These are phyloP conservation scores for Rhodotorula mucilaginosa DNA, from an alignment of 1,284 basidiomycete genomes.

Conservation along the genomic window DNA sequence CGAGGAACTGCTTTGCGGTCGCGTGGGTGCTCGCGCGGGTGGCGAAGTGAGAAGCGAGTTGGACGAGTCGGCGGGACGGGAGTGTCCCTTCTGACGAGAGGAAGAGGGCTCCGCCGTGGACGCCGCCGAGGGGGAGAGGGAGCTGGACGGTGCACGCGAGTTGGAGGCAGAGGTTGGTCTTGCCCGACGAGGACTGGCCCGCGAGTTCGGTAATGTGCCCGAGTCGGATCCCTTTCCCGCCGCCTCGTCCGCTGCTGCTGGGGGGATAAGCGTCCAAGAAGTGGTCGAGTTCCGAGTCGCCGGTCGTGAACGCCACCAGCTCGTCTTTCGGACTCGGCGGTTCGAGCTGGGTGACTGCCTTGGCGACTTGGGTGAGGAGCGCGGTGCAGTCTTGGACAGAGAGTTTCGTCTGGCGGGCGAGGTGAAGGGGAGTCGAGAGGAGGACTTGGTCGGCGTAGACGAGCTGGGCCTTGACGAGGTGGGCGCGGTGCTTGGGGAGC, in stretches of 20 bases:
- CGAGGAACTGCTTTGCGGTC: constrained; percentile 19
- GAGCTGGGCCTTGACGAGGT: constrained; percentile 16
- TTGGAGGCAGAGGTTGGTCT: constrained; percentile 38
- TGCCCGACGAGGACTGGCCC: constrained; percentile 36
- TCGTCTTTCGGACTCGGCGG: neutral
- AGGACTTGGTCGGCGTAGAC: constrained; percentile 34
- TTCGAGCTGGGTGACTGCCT: constrained; percentile 1
- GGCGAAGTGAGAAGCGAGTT: constrained; percentile 15
- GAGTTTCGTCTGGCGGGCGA: constrained; percentile 19
- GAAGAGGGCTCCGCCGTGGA: constrained; percentile 30
- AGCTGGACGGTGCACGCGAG: constrained; percentile 28
- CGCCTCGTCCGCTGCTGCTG: constrained; percentile 13
- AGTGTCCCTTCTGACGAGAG: constrained; percentile 38
- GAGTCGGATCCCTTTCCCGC: constrained; percentile 6
- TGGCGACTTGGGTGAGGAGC: constrained; percentile 21
- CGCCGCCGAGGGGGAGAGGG: constrained; percentile 12
- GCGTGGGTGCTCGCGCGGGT: too few relatives aligned
- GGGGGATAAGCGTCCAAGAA: constrained; percentile 16
- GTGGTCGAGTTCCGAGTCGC: constrained; percentile 24
- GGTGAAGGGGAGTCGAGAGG: constrained; percentile 13
- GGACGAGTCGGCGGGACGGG: constrained; percentile 27
- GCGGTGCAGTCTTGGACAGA: constrained; percentile 1
- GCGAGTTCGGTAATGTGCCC: constrained; percentile 35
- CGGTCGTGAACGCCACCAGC: constrained; percentile 5
- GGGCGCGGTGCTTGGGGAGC: constrained; percentile 8